Conservation (phyloP, 768 basidiomycete species). For the Candolleomyces eurysporus region DNA sequence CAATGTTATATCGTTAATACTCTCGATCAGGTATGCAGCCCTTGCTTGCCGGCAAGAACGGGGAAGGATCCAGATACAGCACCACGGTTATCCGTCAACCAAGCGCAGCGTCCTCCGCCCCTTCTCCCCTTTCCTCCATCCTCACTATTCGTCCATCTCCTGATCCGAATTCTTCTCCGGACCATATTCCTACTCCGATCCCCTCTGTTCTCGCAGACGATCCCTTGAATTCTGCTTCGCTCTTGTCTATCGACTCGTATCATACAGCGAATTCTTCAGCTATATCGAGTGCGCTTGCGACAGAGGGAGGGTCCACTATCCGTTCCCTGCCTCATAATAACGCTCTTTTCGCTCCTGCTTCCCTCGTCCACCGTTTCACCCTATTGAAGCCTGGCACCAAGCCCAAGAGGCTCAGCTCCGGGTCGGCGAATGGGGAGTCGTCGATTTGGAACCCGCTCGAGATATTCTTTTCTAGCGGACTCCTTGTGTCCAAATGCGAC, state of each 20-base stretch:
- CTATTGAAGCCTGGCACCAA: slow-evolving; percentile 78
- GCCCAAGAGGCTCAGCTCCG: slow-evolving; percentile 35
- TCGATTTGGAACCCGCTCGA: slow-evolving; percentile 75
- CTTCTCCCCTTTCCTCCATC: slow-evolving; percentile 64
- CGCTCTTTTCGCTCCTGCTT: neutral
- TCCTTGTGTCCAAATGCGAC: slow-evolving; percentile 77
- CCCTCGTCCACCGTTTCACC: slow-evolving; percentile 79
- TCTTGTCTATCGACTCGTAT: slow-evolving; percentile 62
- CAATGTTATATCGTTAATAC: slow-evolving; percentile 7
- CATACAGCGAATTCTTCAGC: slow-evolving; percentile 60
- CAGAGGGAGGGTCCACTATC: slow-evolving; percentile 75
- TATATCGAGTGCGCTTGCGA: slow-evolving; percentile 59
- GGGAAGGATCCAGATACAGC: slow-evolving; percentile 57
- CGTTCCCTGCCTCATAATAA: slow-evolving; percentile 33
- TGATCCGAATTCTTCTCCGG: slow-evolving; percentile 45
- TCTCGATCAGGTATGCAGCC: slow-evolving; percentile 49
- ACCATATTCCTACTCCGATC: slow-evolving; percentile 37
- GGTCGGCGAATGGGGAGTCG: slow-evolving; percentile 30
- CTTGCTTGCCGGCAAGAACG: slow-evolving; percentile 30
- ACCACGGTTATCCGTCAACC: slow-evolving; percentile 61
- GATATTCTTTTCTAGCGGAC: slow-evolving; percentile 70
- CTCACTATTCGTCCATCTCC: slow-evolving; percentile 63
- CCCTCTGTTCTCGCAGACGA: slow-evolving; percentile 16
- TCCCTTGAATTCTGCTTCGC: slow-evolving; percentile 22
- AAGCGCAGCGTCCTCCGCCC: slow-evolving; percentile 31